Evolutionary conservation across 805 yeast genomes (phyloP).

Genomic region (Yarrowia osloensis): DNA sequence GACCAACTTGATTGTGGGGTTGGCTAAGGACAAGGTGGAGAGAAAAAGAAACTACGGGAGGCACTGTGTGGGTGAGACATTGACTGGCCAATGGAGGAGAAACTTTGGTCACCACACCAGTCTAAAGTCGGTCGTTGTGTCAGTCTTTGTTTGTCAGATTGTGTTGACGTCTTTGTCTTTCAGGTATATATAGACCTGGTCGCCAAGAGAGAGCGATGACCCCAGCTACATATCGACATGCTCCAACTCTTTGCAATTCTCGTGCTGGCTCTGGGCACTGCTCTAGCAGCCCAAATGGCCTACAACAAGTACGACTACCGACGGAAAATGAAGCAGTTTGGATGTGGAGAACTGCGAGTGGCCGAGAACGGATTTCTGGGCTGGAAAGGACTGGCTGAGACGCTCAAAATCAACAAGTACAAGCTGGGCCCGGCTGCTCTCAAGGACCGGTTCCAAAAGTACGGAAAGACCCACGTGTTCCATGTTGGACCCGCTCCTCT

Average conservation of each 20-base stretch:
- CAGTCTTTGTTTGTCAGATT: too few species aligned
- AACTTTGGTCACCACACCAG: too few species aligned
- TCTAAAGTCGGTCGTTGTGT: too few species aligned
- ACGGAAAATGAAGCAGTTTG: not conserved
- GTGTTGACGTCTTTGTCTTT: too few species aligned
- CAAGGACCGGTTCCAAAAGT: not conserved
- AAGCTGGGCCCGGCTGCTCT: not conserved
- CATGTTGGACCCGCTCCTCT: not conserved
- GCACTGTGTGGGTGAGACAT: too few species aligned
- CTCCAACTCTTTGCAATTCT: not conserved
- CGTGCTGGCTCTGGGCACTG: not conserved
- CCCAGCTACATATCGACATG: too few species aligned
- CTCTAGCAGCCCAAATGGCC: not conserved
- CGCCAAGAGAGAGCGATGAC: too few species aligned
- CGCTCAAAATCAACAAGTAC: not conserved
- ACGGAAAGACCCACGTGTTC: conserved; percentile 1
- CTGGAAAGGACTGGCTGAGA: not conserved
- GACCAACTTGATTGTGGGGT: too few species aligned
- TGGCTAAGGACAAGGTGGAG: too few species aligned
- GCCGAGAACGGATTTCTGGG: not conserved
- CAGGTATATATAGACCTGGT: too few species aligned
- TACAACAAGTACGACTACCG: not conserved
- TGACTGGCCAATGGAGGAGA: too few species aligned
- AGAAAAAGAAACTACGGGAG: too few species aligned
- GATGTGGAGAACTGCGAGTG: not conserved